Evolutionary conservation across 2,329 filamentous ascomycete species (phyloP).

Genomic region (Dothideomycetes sp.): DNA sequence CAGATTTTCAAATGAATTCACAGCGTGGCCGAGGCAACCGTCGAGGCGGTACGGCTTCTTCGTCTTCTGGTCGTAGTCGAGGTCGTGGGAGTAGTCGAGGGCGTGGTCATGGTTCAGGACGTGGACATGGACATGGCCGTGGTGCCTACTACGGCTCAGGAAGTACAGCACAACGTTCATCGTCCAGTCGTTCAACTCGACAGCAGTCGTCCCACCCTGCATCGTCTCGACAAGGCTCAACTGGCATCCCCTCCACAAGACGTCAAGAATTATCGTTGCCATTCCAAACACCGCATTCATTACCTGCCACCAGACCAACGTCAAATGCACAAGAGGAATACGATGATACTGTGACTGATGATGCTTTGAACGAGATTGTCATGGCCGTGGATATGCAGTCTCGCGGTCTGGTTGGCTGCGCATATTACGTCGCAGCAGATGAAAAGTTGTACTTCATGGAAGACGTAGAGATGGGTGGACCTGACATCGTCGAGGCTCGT

Average conservation of each 20-base stretch:
- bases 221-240: not conserved
- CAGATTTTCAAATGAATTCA: not conserved
- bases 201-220: not conserved
- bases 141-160: slow-evolving; percentile 1
- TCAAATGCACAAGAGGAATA: not conserved
- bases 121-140: slow-evolving; percentile 2
- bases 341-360: slow-evolving; percentile 32
- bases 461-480: slow-evolving; percentile 60
- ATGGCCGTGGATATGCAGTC: slow-evolving; percentile 71
- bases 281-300: not conserved
- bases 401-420: slow-evolving; percentile 67
- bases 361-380: slow-evolving; percentile 57
- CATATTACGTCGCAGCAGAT: slow-evolving; percentile 66
- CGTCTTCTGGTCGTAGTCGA: not conserved
- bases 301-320: not conserved
- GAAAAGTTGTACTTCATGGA: slow-evolving; percentile 67
- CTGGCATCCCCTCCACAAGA: no score
- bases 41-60: not conserved
- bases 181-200: not conserved
- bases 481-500: slow-evolving; percentile 48
- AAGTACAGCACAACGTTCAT: not conserved
- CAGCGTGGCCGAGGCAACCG: slow-evolving; percentile 1
- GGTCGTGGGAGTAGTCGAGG: slow-evolving; percentile 2
- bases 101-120: slow-evolving; percentile 2
- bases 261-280: no score